These are phyloP conservation scores for Stagonosporopsis vannaccii DNA, from an alignment of 2,329 filamentous ascomycete genomes.

Conservation along the genomic window DNA sequence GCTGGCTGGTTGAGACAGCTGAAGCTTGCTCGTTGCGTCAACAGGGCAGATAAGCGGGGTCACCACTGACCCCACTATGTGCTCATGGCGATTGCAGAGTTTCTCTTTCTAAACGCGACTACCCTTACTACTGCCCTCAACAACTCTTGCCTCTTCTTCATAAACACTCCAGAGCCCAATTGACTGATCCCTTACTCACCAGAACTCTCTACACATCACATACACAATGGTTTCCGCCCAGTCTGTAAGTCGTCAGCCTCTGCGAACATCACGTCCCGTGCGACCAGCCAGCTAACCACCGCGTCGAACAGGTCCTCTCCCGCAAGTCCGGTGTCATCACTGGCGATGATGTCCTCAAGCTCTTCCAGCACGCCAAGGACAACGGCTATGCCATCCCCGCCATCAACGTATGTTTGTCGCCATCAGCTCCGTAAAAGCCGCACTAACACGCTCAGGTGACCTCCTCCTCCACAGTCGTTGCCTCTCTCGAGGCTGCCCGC, in stretches of 20 bases:
- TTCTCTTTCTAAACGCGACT: slow-evolving; percentile 23
- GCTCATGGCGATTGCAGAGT: slow-evolving; percentile 16
- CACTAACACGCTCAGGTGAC: slow-evolving; percentile 69
- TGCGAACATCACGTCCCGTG: slow-evolving; percentile 1
- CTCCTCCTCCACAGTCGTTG: slow-evolving; percentile 83
- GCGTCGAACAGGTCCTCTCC: slow-evolving; percentile 16
- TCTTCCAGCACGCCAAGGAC: slow-evolving; percentile 91
- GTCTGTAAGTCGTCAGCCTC: slow-evolving; percentile 50
- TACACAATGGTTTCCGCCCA: slow-evolving; percentile 35
- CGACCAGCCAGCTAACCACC: slow-evolving; percentile 17
- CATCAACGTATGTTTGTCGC: slow-evolving; percentile 37
- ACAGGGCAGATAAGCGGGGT: slow-evolving; percentile 4
- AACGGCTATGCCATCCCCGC: slow-evolving; percentile 59
- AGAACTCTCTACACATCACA: slow-evolving; percentile 15
- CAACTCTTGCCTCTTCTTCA: slow-evolving; percentile 11
- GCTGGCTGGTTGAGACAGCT: slow-evolving; percentile 12
- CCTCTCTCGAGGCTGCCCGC: slow-evolving; percentile 84
- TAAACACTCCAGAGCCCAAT: slow-evolving; percentile 16
- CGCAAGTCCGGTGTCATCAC: slow-evolving; percentile 57
- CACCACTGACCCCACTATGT: slow-evolving; percentile 18
- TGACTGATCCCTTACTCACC: slow-evolving; percentile 16
- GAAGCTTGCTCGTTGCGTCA: slow-evolving; percentile 19
- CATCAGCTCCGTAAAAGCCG: neutral
- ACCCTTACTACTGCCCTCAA: slow-evolving; percentile 25
- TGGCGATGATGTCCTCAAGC: slow-evolving; percentile 68